These are phyloP conservation scores for Fusarium agapanthi DNA, from an alignment of 2,329 filamentous ascomycete genomes.

Conservation along the genomic window DNA sequence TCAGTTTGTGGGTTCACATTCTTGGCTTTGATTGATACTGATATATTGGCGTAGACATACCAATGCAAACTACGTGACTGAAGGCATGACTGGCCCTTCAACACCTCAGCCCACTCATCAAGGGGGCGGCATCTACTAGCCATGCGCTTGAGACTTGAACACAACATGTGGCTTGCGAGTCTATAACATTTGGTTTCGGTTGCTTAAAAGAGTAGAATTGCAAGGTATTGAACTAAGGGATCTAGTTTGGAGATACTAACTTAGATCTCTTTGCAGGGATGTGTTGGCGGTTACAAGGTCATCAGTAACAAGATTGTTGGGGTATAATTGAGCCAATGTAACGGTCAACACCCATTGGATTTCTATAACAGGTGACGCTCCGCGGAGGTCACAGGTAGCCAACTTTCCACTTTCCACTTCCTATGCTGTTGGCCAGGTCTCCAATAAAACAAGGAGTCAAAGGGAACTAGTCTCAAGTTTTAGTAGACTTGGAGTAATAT, in stretches of 20 bases:
- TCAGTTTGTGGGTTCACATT: not conserved
- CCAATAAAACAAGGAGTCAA: not conserved
- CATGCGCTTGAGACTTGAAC: not conserved
- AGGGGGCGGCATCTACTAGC: constrained; percentile 10
- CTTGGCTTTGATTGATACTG: not conserved
- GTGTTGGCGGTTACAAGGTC: not conserved
- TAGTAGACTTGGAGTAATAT: not conserved
- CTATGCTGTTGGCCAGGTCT: not conserved
- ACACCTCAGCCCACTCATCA: constrained; percentile 29
- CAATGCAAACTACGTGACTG: not conserved
- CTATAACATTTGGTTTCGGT: too few species aligned
- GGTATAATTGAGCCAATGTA: not conserved
- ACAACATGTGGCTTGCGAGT: not conserved
- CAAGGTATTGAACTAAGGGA: not conserved
- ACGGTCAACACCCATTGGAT: not conserved
- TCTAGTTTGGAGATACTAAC: not conserved
- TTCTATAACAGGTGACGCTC: not conserved
- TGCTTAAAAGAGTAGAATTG: not conserved
- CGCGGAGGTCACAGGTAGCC: too few species aligned
- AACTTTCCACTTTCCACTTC: not conserved
- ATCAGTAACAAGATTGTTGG: not conserved
- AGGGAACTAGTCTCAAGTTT: not conserved
- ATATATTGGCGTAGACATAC: not conserved
- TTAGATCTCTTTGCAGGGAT: not conserved
- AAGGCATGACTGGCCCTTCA: not conserved